Evolutionary conservation across 2,329 filamentous ascomycete genomes (phyloP), one percentile per base, ranked within the genome.

Genomic region (Colletotrichum cuscutae): DNA sequence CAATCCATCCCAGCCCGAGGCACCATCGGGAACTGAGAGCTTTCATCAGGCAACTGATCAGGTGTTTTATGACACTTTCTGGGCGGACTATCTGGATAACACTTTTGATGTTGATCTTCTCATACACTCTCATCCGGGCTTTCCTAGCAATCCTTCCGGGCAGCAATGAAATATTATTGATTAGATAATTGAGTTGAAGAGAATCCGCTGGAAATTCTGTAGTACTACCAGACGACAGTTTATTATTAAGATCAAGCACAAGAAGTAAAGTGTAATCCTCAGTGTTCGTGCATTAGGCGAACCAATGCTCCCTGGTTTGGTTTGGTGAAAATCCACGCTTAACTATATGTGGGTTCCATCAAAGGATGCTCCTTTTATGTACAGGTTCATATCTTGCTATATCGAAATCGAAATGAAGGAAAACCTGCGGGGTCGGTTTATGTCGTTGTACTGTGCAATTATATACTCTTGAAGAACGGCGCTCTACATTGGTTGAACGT

Each of bases 21-120:
- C 8, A 63, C 1, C 30, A 26, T 2, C 32, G 30, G 5, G 24
- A 15, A 22, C 22, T 22, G 4, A 32, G 7, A 30, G 15, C 13
- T 5, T 32, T 65, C 7, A 13, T 46, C n/a, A 68, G 62, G 32
- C 46, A 9, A 57, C 59, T n/a, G 11, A 60, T 6, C 65, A 68
- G 22, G 9, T 69, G 0, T 69, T 69, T 4, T 69, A 69, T 13
- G 53, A 69, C 28, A 65, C 12, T 28, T 69, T 69, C 26, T 69
- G 67, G 67, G 49, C 35, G 1, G 56, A 35, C 2, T 69, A 69
- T 3, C 67, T 65, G 0, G 60, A 65, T 19, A 65, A 24, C n/a
- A 42, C 60, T 3, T 69, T 59, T 35, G 53, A 69, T 24, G 37
- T 69, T 15, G 26, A 69, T 53, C 54, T 65, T 2, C n/a, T 69